Percentiles rank a stretch among this genome's conserved stretches.
Conservation (phyloP, 2,329 filamentous ascomycete genomes). For the Phialocephala sp. region DNA sequence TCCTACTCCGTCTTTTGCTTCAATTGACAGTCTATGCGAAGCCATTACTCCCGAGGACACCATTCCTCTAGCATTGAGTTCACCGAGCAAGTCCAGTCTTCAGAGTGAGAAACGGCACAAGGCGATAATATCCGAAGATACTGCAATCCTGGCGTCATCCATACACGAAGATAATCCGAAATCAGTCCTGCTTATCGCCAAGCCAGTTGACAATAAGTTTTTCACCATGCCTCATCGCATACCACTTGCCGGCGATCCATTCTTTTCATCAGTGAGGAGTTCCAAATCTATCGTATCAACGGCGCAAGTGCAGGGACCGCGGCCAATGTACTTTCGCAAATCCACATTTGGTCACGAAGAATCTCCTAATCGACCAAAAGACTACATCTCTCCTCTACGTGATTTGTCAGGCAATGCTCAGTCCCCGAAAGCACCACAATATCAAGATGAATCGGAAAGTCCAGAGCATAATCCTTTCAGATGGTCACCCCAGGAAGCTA, state of each 20-base stretch:
- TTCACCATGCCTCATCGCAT: conserved; percentile 20
- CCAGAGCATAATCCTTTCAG: conserved; percentile 35
- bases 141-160: conserved; percentile 13
- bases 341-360: conserved; percentile 36
- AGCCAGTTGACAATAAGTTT: conserved; percentile 15
- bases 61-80: conserved; percentile 33
- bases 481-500: conserved; percentile 37
- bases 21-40: conserved; percentile 37
- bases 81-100: conserved; percentile 33
- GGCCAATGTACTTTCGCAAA: conserved; percentile 36
- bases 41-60: conserved; percentile 30
- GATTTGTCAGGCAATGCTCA: conserved; percentile 35
- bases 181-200: conserved; percentile 18
- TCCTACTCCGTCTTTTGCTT: conserved; percentile 28
- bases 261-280: conserved; percentile 32
- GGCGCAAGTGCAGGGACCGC: conserved; percentile 22
- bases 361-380: conserved; percentile 21
- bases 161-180: conserved; percentile 28
- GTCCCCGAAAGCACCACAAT: conserved; percentile 13
- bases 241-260: conserved; percentile 33
- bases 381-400: conserved; percentile 29
- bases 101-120: conserved; percentile 19
- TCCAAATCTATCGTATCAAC: conserved; percentile 28
- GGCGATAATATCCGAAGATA: conserved; percentile 23
- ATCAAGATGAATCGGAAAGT: neutral